These are phyloP conservation scores for Brettanomyces naardenensis DNA, from an alignment of 805 yeast species.

Conservation along the genomic window DNA sequence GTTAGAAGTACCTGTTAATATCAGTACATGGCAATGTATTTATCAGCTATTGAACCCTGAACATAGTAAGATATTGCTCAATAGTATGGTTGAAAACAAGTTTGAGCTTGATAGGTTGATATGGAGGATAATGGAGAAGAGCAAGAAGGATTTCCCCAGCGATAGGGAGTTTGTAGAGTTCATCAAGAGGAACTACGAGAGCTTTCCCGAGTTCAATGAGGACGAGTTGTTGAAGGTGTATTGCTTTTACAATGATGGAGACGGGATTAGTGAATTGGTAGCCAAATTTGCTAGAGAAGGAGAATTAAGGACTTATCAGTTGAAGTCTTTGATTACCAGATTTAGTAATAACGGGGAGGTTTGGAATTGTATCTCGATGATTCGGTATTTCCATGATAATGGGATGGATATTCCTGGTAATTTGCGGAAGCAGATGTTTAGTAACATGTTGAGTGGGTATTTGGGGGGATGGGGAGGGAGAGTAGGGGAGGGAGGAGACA, in stretches of 20 bases:
- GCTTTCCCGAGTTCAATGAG: not conserved
- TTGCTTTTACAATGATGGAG: conserved; percentile 1
- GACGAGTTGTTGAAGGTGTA: not conserved
- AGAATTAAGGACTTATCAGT: not conserved
- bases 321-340: not conserved
- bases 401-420: not conserved
- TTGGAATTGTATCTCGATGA: conserved; percentile 1
- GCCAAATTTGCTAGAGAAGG: not conserved
- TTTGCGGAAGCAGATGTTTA: not conserved
- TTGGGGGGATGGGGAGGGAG: not conserved
- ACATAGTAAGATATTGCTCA: not conserved
- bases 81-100: not conserved
- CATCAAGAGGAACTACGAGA: not conserved
- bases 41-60: not conserved
- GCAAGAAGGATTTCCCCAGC: not conserved
- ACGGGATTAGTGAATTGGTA: not conserved
- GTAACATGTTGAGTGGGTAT: not conserved
- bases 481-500: too few relatives aligned
- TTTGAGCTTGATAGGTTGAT: conserved; percentile 1
- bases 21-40: conserved; percentile 3
- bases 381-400: not conserved
- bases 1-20: not conserved
- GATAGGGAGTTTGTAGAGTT: conserved; percentile 1
- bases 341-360: not conserved
- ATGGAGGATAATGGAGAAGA: not conserved